These are phyloP conservation scores for Schizonepeta tenuifolia DNA, from an alignment of 257 asterid species.

Conservation along the genomic window DNA sequence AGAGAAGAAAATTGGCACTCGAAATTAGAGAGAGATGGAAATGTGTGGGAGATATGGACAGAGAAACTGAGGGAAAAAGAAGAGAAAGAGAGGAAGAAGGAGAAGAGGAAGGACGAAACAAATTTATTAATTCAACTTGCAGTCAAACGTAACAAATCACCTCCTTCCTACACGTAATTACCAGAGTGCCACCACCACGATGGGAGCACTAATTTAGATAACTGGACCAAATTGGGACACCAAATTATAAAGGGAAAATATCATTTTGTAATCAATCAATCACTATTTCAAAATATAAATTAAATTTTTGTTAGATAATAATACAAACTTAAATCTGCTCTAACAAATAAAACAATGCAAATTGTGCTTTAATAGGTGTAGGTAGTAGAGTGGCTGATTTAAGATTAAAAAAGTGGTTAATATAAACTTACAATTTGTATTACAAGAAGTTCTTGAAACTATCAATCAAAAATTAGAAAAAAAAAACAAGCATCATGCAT, in stretches of 20 bases:
- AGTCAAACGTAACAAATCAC: conserved; percentile 22
- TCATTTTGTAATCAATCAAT: not conserved
- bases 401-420: no score
- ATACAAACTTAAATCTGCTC: no score
- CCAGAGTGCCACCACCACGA: conserved; percentile 15
- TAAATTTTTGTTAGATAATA: no score
- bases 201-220: not conserved
- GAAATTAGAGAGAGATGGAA: not conserved
- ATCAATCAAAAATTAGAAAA: no score
- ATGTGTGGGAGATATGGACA: not conserved
- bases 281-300: not conserved
- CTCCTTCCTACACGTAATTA: conserved; percentile 1
- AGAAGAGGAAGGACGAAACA: not conserved
- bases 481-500: no score
- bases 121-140: conserved; percentile 20
- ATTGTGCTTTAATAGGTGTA: no score
- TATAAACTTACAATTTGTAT: no score
- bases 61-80: not conserved
- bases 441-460: no score
- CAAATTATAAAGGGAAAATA: not conserved
- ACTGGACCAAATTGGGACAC: not conserved
- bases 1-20: not conserved
- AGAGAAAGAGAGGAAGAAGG: not conserved
- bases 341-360: no score
- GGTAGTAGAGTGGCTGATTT: no score